These are phyloP conservation scores for Lobosporangium transversale DNA, from an alignment of 192 early-diverging fungal species.

Conservation along the genomic window DNA sequence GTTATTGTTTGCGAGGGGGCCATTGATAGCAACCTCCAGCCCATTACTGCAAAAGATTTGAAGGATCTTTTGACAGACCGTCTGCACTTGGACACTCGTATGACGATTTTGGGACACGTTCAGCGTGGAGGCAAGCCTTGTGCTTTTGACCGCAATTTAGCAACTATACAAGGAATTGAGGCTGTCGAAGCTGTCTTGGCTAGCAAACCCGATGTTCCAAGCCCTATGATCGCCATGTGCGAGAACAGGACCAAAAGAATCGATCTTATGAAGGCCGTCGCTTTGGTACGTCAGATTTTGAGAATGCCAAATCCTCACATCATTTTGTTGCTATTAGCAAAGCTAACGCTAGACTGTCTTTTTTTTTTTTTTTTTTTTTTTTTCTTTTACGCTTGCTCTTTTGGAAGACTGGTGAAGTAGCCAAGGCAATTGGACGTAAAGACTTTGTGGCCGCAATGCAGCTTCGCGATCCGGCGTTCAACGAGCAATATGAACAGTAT, in stretches of 20 bases:
- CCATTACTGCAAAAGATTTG: slow-evolving; percentile 89
- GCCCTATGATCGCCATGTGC: slow-evolving; percentile 92
- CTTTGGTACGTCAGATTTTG: slow-evolving; percentile 62
- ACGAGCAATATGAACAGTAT: slow-evolving; percentile 69
- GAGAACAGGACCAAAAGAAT: slow-evolving; percentile 87
- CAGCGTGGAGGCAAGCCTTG: slow-evolving; percentile 94
- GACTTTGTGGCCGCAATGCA: slow-evolving; percentile 93
- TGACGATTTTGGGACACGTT: slow-evolving; percentile 94
- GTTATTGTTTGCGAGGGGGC: slow-evolving; percentile 97
- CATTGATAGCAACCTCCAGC: slow-evolving; percentile 86
- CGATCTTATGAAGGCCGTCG: slow-evolving; percentile 94
- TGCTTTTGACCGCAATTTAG: slow-evolving; percentile 91
- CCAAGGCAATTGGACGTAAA: slow-evolving; percentile 80
- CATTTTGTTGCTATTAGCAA: background rate
- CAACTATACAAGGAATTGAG: slow-evolving; percentile 93
- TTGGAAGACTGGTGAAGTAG: slow-evolving; percentile 87
- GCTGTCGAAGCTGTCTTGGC: slow-evolving; percentile 93
- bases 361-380: background rate
- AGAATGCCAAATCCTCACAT: background rate
- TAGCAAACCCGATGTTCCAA: slow-evolving; percentile 84
- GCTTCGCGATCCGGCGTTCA: slow-evolving; percentile 88
- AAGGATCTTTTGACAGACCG: slow-evolving; percentile 82
- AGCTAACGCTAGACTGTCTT: background rate
- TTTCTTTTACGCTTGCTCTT: background rate
- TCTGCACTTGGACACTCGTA: slow-evolving; percentile 89